Conservation (phyloP, 2,329 filamentous ascomycete genomes). For the Beauveria brongniartii region DNA sequence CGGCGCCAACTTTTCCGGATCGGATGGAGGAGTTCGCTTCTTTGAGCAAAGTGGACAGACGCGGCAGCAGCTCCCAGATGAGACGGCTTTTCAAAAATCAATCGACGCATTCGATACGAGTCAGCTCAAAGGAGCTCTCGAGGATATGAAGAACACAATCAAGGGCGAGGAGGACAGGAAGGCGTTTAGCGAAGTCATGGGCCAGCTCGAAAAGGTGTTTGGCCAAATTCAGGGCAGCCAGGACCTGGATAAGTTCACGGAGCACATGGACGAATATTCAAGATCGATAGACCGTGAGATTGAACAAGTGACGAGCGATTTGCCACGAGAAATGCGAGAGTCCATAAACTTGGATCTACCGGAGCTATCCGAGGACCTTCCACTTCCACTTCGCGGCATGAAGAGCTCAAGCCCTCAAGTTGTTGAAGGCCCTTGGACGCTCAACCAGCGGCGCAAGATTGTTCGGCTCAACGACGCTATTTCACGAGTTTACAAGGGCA, state of each 20-base stretch:
- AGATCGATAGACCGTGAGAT: constrained; percentile 28
- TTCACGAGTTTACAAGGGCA: constrained; percentile 20
- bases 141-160: constrained; percentile 31
- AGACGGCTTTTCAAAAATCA: constrained; percentile 33
- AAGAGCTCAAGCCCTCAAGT: constrained; percentile 25
- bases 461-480: constrained; percentile 28
- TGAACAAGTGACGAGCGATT: constrained; percentile 21
- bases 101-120: constrained; percentile 28
- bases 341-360: constrained; percentile 17
- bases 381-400: constrained; percentile 13
- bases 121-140: constrained; percentile 27
- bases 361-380: constrained; percentile 18
- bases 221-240: constrained; percentile 23
- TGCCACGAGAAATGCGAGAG: constrained; percentile 24
- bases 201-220: constrained; percentile 24
- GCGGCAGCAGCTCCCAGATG: constrained; percentile 29
- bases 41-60: constrained; percentile 38
- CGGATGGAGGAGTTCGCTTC: constrained; percentile 31
- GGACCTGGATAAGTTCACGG: constrained; percentile 28
- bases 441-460: constrained; percentile 31
- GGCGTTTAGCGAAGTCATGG: constrained; percentile 28
- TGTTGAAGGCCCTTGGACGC: constrained; percentile 27
- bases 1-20: neutral
- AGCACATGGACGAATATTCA: constrained; percentile 27
- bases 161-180: constrained; percentile 25